These are phyloP conservation scores for Gracilaria domingensis DNA, from an alignment of 23 red algal genomes.

Conservation along the genomic window DNA sequence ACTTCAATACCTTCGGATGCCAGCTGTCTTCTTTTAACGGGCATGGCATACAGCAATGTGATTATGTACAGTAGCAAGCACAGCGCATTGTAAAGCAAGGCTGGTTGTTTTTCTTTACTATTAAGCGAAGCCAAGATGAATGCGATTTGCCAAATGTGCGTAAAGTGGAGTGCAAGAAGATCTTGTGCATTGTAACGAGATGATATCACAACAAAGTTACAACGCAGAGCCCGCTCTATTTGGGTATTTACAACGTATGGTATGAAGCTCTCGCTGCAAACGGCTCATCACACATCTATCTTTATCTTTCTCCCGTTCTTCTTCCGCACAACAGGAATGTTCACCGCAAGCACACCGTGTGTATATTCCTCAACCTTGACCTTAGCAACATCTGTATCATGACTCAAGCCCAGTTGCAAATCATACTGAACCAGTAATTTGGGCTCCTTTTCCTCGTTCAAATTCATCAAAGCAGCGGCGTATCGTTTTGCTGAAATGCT, in stretches of 20 bases:
- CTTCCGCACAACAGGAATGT: conserved; percentile 12
- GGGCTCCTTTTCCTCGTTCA: neutral
- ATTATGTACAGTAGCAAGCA: neutral
- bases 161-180: too few species aligned
- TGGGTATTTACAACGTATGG: too few species aligned
- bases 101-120: too few species aligned
- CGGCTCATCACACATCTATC: conserved; percentile 13
- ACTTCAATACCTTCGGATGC: too few species aligned
- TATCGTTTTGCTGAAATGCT: conserved; percentile 19
- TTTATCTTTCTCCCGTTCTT: neutral
- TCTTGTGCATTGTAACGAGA: neutral
- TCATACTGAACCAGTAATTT: neutral
- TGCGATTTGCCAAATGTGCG: too few species aligned
- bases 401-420: conserved; percentile 10
- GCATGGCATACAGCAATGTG: too few species aligned
- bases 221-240: too few species aligned
- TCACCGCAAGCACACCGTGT: conserved; percentile 5
- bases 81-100: neutral
- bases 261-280: too few species aligned
- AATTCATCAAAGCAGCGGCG: neutral
- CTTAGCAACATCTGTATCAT: conserved; percentile 18
- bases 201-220: too few species aligned
- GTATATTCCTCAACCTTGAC: neutral
- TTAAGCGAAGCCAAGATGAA: too few species aligned
- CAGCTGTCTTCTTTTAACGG: too few species aligned